Base-by-base conservation (phyloP, 192 early-diverging fungal genomes). In the Coemansia sp. region DNA sequence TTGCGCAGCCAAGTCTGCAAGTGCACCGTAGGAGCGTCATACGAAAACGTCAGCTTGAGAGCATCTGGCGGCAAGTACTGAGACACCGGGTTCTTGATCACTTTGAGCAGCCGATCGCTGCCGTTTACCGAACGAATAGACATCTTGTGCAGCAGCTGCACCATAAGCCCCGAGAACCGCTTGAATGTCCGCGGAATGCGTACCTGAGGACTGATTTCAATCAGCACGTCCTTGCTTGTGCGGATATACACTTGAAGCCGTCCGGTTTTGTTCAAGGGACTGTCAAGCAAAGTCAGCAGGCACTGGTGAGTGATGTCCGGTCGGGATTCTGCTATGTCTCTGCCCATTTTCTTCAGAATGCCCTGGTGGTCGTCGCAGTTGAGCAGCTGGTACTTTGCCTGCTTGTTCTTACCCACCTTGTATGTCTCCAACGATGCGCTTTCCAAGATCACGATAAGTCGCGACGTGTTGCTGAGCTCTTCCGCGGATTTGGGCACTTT, bases 111-210 rank as follows among this genome's bases (percentile, higher is more conserved):
- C 61, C 93, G 94, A 60, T 98, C 93, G 11, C 82, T 82, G 28
- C 93, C 93, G 64, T 91, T 88, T 20, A 93, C 92, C 26, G 94
- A 85, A 18, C 89, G 88, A 69, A 99, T 96, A 40, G 85, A 86
- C 71, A 98, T 78, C 70, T 99, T 99, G 79, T 99, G 97, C 23
- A 98, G 85, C 56, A 99, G 83, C 86, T 99, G 95, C 21, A 97
- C 94, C 96, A 98, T 97, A 48, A 98, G 72, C 15, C 96, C 97
- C 55, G 91, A 89, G 76, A 99, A 99, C 53, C 97, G 86, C 82
- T 98, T 99, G 62, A 95, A 99, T 8, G 97, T 99, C 71, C 97
- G 84, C n/a, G 97, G 97, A 66, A 99, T 99, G 60, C 97, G 87
- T 47, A 97, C 90, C 53, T 94, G 90, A 37, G 97, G 97, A 67